phyloP scores from a whole-genome alignment of 2,329 filamentous ascomycete genomes.

The Ceratocystis lukuohia region DNA sequence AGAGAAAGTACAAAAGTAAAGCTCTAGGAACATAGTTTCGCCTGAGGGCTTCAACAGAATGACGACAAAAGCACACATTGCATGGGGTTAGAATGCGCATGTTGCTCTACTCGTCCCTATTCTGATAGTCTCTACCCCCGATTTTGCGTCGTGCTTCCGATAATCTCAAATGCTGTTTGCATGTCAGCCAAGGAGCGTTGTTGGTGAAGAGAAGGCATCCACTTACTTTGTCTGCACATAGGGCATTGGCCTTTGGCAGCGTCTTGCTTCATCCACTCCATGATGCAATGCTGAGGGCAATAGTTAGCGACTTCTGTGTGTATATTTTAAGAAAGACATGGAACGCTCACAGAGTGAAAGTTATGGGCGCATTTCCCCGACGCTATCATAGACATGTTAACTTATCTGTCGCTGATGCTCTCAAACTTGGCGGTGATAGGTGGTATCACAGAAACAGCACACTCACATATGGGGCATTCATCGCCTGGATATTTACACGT shows the following conservation, averaged over 20 bases:
- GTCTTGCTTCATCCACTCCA: slow-evolving; percentile 92
- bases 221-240: slow-evolving; percentile 87
- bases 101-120: background rate
- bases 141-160: background rate
- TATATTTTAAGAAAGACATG: background rate
- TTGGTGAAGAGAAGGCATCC: background rate
- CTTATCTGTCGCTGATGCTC: slow-evolving; percentile 12
- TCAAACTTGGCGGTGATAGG: background rate
- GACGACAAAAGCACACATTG: no score
- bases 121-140: background rate
- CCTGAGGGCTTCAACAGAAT: no score
- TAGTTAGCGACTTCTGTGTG: slow-evolving; percentile 20
- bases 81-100: no score
- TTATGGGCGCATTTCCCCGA: slow-evolving; percentile 95
- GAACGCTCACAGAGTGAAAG: slow-evolving; percentile 71
- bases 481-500: slow-evolving; percentile 97
- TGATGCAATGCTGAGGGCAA: slow-evolving; percentile 66
- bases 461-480: slow-evolving; percentile 77
- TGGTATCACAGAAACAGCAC: slow-evolving; percentile 1
- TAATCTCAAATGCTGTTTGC: slow-evolving; percentile 11
- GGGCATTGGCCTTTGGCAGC: slow-evolving; percentile 86
- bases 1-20: background rate
- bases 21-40: background rate
- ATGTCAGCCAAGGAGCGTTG: background rate
- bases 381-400: slow-evolving; percentile 39